Evolutionary conservation across 169 alveolate species (phyloP), one percentile per base, ranked within the genome.

Genomic region (Cyclospora cayetanensis): DNA sequence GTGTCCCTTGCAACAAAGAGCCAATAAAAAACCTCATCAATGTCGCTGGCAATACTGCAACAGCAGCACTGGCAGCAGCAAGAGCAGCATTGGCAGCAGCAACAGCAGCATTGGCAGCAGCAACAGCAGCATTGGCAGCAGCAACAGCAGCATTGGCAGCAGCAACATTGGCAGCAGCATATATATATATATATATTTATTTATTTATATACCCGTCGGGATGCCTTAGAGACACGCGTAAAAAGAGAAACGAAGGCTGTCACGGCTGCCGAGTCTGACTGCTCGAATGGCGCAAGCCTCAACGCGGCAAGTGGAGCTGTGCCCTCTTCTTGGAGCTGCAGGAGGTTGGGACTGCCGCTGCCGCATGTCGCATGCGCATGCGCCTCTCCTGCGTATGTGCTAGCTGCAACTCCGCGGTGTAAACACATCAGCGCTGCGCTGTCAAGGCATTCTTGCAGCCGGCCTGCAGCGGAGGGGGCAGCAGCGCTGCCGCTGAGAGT

Each of bases 401-500:
- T 25, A n/a, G 4, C 88, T 79, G 72, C 50, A 46, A 50, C 88
- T 22, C 53, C 72, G 52, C 88, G 66, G 72, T 79, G 66, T 50
- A 79, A 31, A 50, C 88, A 79, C 46, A 79, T 43, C 72, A 79
- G 70, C 66, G 50, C 72, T 31, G 88, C 37, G 72, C 43, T 79
- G 22, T 79, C 88, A 37, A 79, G 72, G 37, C 88, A 79, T 29
- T 79, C 88, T 20, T 79, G 70, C 70, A 79, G 70, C 88, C 88
- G 88, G 9, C 88, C 88, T 18, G 88, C 66, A 11, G 50, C 88
- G 42, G 70, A 50, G n/a, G n/a, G n/a, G 70, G 88, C 72, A 18
- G 72, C 88, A 0, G 65, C 72, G 34, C 52, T 46, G 29, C 72
- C 88, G 27, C 88, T 55, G 18, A 79, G 72, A 2, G 88, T 55